phyloP scores from a whole-genome alignment of 2,329 filamentous ascomycete species.

The Torrubiella hemipterigena region DNA sequence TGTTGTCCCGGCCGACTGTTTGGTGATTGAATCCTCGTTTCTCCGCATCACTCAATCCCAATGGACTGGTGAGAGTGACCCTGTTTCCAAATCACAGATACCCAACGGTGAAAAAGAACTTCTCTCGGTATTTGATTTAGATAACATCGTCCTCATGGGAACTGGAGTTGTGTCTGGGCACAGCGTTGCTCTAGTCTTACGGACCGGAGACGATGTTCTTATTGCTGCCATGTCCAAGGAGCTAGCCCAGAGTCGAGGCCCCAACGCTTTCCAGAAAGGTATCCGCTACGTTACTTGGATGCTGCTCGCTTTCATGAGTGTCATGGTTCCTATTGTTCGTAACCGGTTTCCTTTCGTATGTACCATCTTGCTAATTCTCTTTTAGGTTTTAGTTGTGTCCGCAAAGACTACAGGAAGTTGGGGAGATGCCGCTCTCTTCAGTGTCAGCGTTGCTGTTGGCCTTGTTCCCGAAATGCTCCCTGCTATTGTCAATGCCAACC shows the following conservation, averaged over 20 bases:
- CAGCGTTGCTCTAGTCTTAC: slow-evolving; percentile 13
- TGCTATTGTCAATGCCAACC: slow-evolving; percentile 16
- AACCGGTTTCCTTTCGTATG: neutral
- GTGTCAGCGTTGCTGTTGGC: slow-evolving; percentile 17
- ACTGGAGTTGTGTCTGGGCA: slow-evolving; percentile 16
- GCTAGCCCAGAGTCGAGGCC: slow-evolving; percentile 11
- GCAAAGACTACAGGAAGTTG: slow-evolving; percentile 14
- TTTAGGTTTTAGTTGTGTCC: slow-evolving; percentile 13
- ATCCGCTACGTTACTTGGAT: slow-evolving; percentile 17
- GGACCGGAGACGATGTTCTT: slow-evolving; percentile 13
- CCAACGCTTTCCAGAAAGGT: slow-evolving; percentile 15
- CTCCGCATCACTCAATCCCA: slow-evolving; percentile 16
- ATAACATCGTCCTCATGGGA: slow-evolving; percentile 16
- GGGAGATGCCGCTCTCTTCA: slow-evolving; percentile 14
- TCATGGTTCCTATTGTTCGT: slow-evolving; percentile 17
- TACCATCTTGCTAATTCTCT: neutral
- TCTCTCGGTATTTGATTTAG: slow-evolving; percentile 12
- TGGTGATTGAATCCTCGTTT: slow-evolving; percentile 15
- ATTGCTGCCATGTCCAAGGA: slow-evolving; percentile 15
- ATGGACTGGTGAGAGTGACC: slow-evolving; percentile 17
- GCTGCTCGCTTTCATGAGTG: slow-evolving; percentile 16
- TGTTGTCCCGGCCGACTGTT: slow-evolving; percentile 15
- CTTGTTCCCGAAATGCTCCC: slow-evolving; percentile 18
- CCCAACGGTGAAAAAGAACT: slow-evolving; percentile 9
- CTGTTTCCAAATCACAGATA: slow-evolving; percentile 11